Percentiles rank a stretch among this genome's conserved stretches.
phyloP scores from a whole-genome alignment of 371 early-diverging fungal genomes.

The Amoeboaphelidium occidentale region DNA sequence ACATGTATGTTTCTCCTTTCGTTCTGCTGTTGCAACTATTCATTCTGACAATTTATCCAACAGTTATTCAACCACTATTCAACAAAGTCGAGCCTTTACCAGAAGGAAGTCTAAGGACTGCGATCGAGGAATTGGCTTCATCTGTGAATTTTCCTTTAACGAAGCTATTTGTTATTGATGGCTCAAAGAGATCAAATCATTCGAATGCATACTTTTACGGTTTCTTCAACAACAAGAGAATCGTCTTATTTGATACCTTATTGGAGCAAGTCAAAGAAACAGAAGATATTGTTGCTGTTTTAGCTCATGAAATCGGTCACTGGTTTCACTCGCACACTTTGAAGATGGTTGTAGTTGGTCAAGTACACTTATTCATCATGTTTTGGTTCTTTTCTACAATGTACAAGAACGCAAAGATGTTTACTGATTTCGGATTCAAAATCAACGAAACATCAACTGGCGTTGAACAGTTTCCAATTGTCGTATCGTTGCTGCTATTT shows the following conservation, averaged over 20 bases:
- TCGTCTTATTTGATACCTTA: slow-evolving; percentile 90
- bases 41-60: slow-evolving; percentile 75
- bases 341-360: slow-evolving; percentile 37
- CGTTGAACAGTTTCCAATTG: slow-evolving; percentile 24
- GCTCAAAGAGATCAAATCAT: slow-evolving; percentile 75
- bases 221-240: slow-evolving; percentile 86
- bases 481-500: slow-evolving; percentile 73
- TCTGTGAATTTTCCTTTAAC: slow-evolving; percentile 76
- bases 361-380: slow-evolving; percentile 44
- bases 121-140: slow-evolving; percentile 61
- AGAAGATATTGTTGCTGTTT: slow-evolving; percentile 78
- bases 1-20: slow-evolving; percentile 65
- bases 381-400: slow-evolving; percentile 66
- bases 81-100: slow-evolving; percentile 82
- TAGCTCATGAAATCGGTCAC: slow-evolving; percentile 90
- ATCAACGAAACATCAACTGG: slow-evolving; percentile 4
- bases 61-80: slow-evolving; percentile 88
- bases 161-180: slow-evolving; percentile 88
- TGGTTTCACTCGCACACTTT: slow-evolving; percentile 74
- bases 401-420: slow-evolving; percentile 38
- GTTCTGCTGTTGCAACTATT: slow-evolving; percentile 67
- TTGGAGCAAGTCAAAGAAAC: slow-evolving; percentile 43
- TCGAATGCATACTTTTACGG: slow-evolving; percentile 96
- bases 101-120: slow-evolving; percentile 53
- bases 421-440: slow-evolving; percentile 57